phyloP scores from a whole-genome alignment of 306 rosid genomes.

The Lupinus albus region DNA sequence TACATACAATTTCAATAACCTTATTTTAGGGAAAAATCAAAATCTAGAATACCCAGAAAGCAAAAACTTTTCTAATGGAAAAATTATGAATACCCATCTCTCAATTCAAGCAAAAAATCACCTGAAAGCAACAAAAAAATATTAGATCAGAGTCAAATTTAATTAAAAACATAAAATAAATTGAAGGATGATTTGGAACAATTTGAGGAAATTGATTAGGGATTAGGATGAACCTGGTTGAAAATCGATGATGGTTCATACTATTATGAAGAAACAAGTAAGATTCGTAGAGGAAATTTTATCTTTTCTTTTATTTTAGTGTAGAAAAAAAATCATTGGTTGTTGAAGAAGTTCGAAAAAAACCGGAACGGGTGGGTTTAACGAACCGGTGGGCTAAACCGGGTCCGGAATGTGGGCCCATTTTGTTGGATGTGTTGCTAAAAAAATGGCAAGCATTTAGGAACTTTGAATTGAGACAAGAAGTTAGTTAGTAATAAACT shows the following conservation, averaged over 20 bases:
- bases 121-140: conserved; percentile 24
- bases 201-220: neutral
- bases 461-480: too few relatives aligned
- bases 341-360: conserved; percentile 17
- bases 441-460: too few relatives aligned
- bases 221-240: neutral
- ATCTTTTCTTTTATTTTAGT: neutral
- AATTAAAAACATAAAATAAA: neutral
- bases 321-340: conserved; percentile 16
- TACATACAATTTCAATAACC: too few relatives aligned
- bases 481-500: too few relatives aligned
- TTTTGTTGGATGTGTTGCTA: too few relatives aligned
- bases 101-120: conserved; percentile 42
- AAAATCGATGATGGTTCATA: conserved; percentile 3
- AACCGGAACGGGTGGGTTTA: neutral
- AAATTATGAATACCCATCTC: conserved; percentile 34
- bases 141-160: neutral
- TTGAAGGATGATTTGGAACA: conserved; percentile 14
- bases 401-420: neutral
- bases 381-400: too few relatives aligned
- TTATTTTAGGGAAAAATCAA: too few relatives aligned
- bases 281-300: neutral
- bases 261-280: conserved; percentile 4
- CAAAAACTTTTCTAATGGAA: conserved; percentile 21
- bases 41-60: conserved; percentile 32